phyloP scores from a whole-genome alignment of 768 basidiomycete species.

The Lepiota subincarnata region DNA sequence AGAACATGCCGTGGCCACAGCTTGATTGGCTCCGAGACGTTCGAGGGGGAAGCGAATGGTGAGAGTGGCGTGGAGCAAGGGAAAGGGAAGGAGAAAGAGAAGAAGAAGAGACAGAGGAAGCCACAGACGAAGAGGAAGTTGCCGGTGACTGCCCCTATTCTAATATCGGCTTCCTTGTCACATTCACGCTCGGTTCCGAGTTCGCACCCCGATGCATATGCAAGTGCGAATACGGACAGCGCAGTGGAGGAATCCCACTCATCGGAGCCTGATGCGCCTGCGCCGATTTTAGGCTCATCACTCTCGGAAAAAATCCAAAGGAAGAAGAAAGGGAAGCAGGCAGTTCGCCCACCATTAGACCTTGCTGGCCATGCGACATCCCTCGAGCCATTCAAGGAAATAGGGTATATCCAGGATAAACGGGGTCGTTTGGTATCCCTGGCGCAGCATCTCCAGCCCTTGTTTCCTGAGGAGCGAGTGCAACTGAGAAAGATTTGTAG shows the following conservation, averaged over 20 bases:
- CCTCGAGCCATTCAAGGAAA: neutral
- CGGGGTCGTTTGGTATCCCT: conserved; percentile 47
- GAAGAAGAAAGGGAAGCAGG: neutral
- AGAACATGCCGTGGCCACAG: neutral
- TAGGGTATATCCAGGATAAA: conserved; percentile 18
- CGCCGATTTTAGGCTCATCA: neutral
- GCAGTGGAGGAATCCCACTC: neutral
- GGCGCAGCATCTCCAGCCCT: conserved; percentile 50
- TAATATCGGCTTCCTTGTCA: conserved; percentile 3
- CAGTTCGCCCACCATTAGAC: neutral
- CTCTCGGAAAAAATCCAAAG: neutral
- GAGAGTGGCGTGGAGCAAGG: conserved; percentile 8
- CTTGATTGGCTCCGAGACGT: neutral
- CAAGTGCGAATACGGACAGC: neutral
- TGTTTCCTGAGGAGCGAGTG: conserved; percentile 49
- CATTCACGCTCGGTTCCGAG: conserved; percentile 16
- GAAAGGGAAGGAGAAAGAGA: conserved; percentile 7
- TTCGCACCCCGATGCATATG: neutral
- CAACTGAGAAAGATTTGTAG: conserved; percentile 23
- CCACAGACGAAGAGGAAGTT: conserved; percentile 9
- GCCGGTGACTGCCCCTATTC: conserved; percentile 3
- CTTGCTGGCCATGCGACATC: neutral
- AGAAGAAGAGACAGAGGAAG: conserved; percentile 13
- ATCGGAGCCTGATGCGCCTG: neutral
- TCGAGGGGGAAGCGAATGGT: conserved; percentile 6